Evolutionary conservation across 768 basidiomycete genomes (phyloP).

Genomic region (Serendipita sp.): DNA sequence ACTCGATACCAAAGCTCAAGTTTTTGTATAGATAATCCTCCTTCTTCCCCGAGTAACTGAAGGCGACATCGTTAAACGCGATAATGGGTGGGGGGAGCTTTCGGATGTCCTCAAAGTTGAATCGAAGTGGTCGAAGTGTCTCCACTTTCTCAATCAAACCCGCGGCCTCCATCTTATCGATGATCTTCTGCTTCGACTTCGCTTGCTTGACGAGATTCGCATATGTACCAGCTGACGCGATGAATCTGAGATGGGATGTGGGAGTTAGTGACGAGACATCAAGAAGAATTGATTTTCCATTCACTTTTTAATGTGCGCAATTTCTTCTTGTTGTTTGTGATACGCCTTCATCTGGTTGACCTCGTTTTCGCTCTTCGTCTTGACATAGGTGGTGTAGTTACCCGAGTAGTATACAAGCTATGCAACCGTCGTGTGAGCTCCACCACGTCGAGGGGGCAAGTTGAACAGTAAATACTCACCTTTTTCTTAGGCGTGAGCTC

Average conservation of each 20-base stretch:
- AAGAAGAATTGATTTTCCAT: slow-evolving; percentile 14
- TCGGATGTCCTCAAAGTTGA: slow-evolving; percentile 91
- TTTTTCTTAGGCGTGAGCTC: slow-evolving; percentile 87
- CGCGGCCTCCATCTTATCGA: slow-evolving; percentile 99
- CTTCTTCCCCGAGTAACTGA: slow-evolving; percentile 84
- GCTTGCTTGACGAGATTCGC: slow-evolving; percentile 98
- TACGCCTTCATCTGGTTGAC: slow-evolving; percentile 99
- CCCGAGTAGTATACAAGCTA: slow-evolving; percentile 79
- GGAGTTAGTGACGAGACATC: slow-evolving; percentile 9
- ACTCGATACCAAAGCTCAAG: slow-evolving; percentile 97
- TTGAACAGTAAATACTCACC: slow-evolving; percentile 10
- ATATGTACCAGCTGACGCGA: slow-evolving; percentile 98
- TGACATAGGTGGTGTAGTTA: slow-evolving; percentile 94
- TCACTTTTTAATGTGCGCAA: slow-evolving; percentile 93
- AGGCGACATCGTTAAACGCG: slow-evolving; percentile 88
- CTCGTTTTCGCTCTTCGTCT: slow-evolving; percentile 94
- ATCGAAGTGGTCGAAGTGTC: slow-evolving; percentile 51
- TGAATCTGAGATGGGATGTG: slow-evolving; percentile 44
- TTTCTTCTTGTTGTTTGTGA: slow-evolving; percentile 95
- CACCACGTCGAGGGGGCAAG: neutral
- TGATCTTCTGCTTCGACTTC: slow-evolving; percentile 99
- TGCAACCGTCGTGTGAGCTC: neutral
- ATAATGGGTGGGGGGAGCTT: slow-evolving; percentile 95
- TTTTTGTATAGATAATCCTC: slow-evolving; percentile 76
- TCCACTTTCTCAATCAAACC: slow-evolving; percentile 91